Percentiles rank a stretch among this genome's conserved stretches.
Conservation (phyloP, 1,284 basidiomycete species). For the Boletus semigastroideus region DNA sequence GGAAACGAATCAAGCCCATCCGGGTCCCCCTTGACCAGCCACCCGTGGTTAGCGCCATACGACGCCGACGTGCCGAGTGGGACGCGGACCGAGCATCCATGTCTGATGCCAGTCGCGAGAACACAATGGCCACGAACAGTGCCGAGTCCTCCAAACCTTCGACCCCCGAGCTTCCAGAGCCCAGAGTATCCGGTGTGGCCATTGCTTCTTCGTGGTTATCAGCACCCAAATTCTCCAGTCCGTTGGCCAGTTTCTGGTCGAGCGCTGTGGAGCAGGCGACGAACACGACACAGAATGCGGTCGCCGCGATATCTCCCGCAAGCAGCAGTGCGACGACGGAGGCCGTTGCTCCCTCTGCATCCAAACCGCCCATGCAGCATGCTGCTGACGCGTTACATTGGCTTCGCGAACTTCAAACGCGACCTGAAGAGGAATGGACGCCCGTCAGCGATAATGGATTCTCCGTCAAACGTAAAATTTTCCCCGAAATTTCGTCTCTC, state of each 20-base stretch:
- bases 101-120: conserved; percentile 14
- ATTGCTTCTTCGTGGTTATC: conserved; percentile 42
- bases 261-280: conserved; percentile 74
- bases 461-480: conserved; percentile 74
- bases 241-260: conserved; percentile 70
- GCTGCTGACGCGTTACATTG: conserved; percentile 79
- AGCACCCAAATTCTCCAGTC: conserved; percentile 65
- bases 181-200: conserved; percentile 4
- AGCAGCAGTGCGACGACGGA: conserved; percentile 35
- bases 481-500: conserved; percentile 75
- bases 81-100: conserved; percentile 38
- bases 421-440: conserved; percentile 73
- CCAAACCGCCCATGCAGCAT: conserved; percentile 70
- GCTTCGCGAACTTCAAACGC: conserved; percentile 72
- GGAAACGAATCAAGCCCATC: conserved; percentile 84
- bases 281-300: conserved; percentile 67
- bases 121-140: conserved; percentile 20
- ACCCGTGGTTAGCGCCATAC: conserved; percentile 72
- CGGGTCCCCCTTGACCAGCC: conserved; percentile 93
- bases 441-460: conserved; percentile 80
- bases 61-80: conserved; percentile 69
- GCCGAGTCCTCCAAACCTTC: conserved; percentile 28
- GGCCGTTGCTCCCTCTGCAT: conserved; percentile 46
- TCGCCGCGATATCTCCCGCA: conserved; percentile 67
- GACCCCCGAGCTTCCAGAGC: conserved; percentile 21